A percentile compares a stretch with the other conserved stretches of the same genome.
Conservation (phyloP, 2,329 filamentous ascomycete genomes). For the Apiospora hydei region DNA sequence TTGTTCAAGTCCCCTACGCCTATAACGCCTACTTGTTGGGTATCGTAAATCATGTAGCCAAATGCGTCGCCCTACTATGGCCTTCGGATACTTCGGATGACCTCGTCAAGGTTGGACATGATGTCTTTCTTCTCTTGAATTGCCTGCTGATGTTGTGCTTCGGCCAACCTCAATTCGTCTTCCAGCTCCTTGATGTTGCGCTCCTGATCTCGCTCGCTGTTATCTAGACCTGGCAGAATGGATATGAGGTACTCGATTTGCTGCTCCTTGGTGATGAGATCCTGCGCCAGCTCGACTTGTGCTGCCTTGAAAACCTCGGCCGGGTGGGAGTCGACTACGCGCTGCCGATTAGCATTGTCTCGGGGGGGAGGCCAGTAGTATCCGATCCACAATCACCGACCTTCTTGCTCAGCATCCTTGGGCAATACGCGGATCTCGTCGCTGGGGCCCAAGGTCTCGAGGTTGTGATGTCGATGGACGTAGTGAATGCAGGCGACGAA, state of each 20-base stretch:
- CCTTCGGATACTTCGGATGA: conserved; percentile 66
- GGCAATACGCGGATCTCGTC: conserved; percentile 68
- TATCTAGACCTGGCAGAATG: conserved; percentile 77
- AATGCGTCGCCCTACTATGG: conserved; percentile 46
- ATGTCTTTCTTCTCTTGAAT: conserved; percentile 70
- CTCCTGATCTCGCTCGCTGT: conserved; percentile 79
- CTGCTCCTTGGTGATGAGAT: conserved; percentile 81
- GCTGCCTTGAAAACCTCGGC: conserved; percentile 71
- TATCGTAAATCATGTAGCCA: conserved; percentile 33
- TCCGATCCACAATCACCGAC: conserved; percentile 41
- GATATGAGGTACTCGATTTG: conserved; percentile 83
- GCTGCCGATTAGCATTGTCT: conserved; percentile 26
- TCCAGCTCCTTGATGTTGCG: conserved; percentile 70
- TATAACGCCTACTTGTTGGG: conserved; percentile 23
- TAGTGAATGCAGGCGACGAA: conserved; percentile 73
- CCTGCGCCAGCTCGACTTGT: conserved; percentile 76
- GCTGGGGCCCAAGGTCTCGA: conserved; percentile 62
- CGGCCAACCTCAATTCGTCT: conserved; percentile 68
- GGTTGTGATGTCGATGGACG: conserved; percentile 72
- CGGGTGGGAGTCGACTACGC: conserved; percentile 65
- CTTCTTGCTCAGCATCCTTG: conserved; percentile 60
- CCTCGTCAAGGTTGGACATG: conserved; percentile 64
- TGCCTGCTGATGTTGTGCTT: conserved; percentile 68
- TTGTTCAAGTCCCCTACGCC: background rate
- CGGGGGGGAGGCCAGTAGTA: background rate